Conservation (phyloP, 495 filamentous ascomycete species). For the Aspergillus olivimuriae region DNA sequence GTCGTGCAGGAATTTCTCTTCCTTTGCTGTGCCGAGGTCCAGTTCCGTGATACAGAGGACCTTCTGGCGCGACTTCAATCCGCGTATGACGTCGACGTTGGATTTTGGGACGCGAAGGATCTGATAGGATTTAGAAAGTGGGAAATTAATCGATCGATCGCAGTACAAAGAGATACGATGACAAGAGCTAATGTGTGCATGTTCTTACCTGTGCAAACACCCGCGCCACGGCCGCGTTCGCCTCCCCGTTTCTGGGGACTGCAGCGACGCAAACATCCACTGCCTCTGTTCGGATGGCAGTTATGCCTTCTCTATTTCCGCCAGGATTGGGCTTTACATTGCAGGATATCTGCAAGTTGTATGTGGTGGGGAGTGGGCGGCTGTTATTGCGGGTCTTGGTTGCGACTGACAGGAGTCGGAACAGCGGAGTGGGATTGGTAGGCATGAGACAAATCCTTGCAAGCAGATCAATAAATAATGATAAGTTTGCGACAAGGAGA, state of each 20-base stretch:
- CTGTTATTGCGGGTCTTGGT: conserved; percentile 6
- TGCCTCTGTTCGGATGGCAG: conserved; percentile 42
- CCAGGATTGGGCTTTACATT: conserved; percentile 60
- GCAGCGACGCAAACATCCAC: conserved; percentile 59
- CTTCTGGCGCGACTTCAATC: conserved; percentile 57
- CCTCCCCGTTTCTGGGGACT: conserved; percentile 57
- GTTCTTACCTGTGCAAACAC: conserved; percentile 53
- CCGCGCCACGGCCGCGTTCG: conserved; percentile 59
- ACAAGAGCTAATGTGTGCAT: background rate
- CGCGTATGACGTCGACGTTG: conserved; percentile 55
- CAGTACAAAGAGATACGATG: background rate
- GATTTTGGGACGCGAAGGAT: conserved; percentile 56
- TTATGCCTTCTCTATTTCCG: conserved; percentile 53
- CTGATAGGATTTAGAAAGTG: conserved; percentile 21
- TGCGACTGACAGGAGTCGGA: conserved; percentile 20
- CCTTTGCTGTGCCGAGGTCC: conserved; percentile 17
- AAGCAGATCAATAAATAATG: too few species aligned
- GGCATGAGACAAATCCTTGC: too few species aligned
- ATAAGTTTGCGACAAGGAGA: too few species aligned
- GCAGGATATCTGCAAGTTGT: conserved; percentile 44
- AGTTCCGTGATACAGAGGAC: conserved; percentile 38
- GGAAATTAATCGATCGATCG: background rate
- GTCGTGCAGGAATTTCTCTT: conserved; percentile 24
- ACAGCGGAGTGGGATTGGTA: conserved; percentile 8
- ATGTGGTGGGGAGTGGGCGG: conserved; percentile 7